Conservation (phyloP, 306 rosid genomes). For the Vicia faba region DNA sequence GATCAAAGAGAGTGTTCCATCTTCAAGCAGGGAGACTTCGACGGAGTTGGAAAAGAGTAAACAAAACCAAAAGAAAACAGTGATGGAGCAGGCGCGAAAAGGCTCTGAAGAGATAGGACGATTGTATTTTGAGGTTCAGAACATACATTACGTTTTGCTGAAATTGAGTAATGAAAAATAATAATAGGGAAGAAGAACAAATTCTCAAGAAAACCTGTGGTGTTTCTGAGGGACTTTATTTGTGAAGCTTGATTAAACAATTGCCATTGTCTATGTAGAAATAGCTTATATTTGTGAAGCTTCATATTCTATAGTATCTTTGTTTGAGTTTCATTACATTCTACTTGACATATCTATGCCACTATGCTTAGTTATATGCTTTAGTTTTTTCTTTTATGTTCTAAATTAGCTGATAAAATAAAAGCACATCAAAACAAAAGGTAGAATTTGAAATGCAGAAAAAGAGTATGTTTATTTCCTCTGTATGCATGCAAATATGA, state of each 20-base stretch:
- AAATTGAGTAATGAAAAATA: conserved; percentile 69
- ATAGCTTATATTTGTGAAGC: no score
- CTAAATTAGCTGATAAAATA: neutral
- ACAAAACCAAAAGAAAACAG: conserved; percentile 48
- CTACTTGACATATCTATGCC: neutral
- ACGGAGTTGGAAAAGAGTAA: conserved; percentile 58
- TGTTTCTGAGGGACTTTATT: conserved; percentile 76
- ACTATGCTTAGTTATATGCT: no score
- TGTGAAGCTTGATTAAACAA: no score
- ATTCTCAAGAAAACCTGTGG: conserved; percentile 67
- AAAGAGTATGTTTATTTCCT: neutral
- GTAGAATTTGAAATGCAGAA: neutral
- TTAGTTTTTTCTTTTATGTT: neutral
- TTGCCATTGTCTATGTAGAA: no score
- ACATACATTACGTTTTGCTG: conserved; percentile 69
- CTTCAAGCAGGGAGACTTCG: conserved; percentile 42
- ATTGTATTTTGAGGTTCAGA: conserved; percentile 87
- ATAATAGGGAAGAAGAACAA: conserved; percentile 54
- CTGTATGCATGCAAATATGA: neutral
- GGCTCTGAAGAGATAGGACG: conserved; percentile 77
- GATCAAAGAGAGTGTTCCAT: conserved; percentile 52
- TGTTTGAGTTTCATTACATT: no score
- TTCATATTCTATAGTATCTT: no score
- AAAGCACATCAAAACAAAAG: neutral
- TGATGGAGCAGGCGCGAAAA: conserved; percentile 67